These are phyloP conservation scores for Coccomyxa subellipsoidea DNA, from an alignment of 163 green algal species.

Conservation along the genomic window DNA sequence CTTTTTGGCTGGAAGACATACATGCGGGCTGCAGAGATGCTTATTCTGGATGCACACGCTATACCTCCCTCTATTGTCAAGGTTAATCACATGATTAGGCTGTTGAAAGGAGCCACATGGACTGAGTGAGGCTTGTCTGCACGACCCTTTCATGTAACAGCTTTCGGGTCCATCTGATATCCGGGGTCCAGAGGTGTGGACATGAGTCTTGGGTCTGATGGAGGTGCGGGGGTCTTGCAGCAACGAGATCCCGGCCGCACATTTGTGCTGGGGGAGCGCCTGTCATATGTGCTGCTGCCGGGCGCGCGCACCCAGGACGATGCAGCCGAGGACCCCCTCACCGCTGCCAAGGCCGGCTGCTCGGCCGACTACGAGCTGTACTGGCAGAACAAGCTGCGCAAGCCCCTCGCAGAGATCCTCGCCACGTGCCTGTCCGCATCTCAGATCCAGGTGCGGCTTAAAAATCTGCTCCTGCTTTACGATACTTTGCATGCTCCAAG, in stretches of 20 bases:
- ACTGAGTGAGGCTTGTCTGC: no score
- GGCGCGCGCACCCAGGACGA: conserved; percentile 59
- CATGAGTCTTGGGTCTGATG: no score
- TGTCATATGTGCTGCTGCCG: conserved; percentile 77
- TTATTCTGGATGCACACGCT: no score
- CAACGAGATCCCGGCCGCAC: conserved; percentile 61
- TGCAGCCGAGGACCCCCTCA: conserved; percentile 66
- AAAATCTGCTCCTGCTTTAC: background rate
- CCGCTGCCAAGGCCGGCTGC: conserved; percentile 37
- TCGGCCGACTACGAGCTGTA: conserved; percentile 66
- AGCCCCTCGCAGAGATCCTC: conserved; percentile 47
- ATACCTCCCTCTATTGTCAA: no score
- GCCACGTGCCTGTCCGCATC: conserved; percentile 28
- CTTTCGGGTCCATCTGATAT: no score
- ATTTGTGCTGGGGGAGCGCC: conserved; percentile 80
- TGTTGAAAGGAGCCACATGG: no score
- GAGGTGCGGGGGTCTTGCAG: no score
- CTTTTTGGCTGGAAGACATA: no score
- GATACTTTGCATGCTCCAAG: background rate
- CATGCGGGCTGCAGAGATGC: no score
- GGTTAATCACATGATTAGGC: no score
- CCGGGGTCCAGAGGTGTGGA: no score
- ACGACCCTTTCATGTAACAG: no score
- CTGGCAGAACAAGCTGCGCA: conserved; percentile 67
- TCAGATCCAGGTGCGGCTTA: conserved; percentile 23